Evolutionary conservation across 2,329 filamentous ascomycete species (phyloP), one percentile per base, ranked within the genome.

Genomic region (Fusarium sp.): DNA sequence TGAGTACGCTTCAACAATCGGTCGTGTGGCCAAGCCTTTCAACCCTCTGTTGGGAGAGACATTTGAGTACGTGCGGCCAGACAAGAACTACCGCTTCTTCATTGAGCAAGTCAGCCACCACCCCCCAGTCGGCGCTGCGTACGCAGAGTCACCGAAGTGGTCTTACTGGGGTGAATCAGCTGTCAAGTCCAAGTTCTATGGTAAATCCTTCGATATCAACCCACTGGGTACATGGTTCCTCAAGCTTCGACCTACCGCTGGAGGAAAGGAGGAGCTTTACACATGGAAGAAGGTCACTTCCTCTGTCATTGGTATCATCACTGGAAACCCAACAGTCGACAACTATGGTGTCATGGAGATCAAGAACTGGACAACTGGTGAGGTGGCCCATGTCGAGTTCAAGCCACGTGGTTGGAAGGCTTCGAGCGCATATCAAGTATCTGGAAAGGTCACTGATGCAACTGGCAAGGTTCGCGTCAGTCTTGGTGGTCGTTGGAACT

Each of bases 251-350:
- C 94, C 95, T 1, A 88, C 87, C 1, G 85, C 89, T 6, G 93
- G 92, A 6, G 92, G 90, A 13, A 91, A 92, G 75, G 91, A 93
- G 70, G 96, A 99, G 74, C 85, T 98, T 3, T 99, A 97, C 82
- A 98, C 95, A 0, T 99, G 96, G 96, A 98, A 98, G 83, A 99
- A 99, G 83, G 94, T 98, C 20, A 98, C 95, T 2, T 96, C 94
- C 2, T 97, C 95, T 3, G 96, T 99, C n/a, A 91, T 98, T 65
- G 96, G 96, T 64, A 99, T 99, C 81, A 98, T 99, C 76, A 98
- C 95, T 0, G 96, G 96, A 50, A 97, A 93, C 75, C 96, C 96
- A 0, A 93, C 93, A 0, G 93, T 99, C n/a, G 96, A 99, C 83
- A 98, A 99, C 81, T 98, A 98, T 79, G 96, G 96, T 2, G 87